phyloP scores from a whole-genome alignment of 495 filamentous ascomycete genomes.

The Viridothelium virens region DNA sequence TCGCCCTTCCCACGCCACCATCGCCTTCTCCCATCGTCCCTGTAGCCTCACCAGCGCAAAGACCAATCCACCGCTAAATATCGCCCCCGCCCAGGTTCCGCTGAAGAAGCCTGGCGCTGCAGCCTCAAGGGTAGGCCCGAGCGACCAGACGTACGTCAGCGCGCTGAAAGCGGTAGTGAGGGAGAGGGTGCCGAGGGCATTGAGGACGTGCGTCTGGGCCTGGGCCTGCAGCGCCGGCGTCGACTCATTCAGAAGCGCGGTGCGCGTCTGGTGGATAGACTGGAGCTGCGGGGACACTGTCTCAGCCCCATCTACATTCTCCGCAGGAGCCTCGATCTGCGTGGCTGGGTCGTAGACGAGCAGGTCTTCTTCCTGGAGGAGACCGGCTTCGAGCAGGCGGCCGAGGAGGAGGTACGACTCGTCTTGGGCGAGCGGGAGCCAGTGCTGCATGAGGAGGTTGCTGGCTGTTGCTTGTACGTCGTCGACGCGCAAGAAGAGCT shows the following conservation, averaged over 20 bases:
- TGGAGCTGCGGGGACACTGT: slow-evolving; percentile 34
- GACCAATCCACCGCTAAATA: slow-evolving; percentile 71
- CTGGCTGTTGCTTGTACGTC: slow-evolving; percentile 75
- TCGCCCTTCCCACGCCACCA: slow-evolving; percentile 63
- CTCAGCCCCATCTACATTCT: slow-evolving; percentile 11
- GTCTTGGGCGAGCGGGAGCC: slow-evolving; percentile 66
- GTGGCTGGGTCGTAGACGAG: slow-evolving; percentile 10
- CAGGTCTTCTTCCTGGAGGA: slow-evolving; percentile 29
- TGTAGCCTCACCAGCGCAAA: slow-evolving; percentile 70
- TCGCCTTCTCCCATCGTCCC: slow-evolving; percentile 64
- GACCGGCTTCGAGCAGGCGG: slow-evolving; percentile 62
- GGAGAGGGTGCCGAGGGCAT: slow-evolving; percentile 60
- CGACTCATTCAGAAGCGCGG: slow-evolving; percentile 50
- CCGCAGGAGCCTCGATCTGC: not conserved
- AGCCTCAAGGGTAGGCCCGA: slow-evolving; percentile 54
- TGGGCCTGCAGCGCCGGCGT: slow-evolving; percentile 71
- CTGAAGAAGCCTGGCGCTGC: not conserved
- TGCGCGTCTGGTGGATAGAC: slow-evolving; percentile 51
- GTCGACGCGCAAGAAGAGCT: slow-evolving; percentile 87
- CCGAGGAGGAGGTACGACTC: slow-evolving; percentile 74
- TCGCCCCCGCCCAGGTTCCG: slow-evolving; percentile 46
- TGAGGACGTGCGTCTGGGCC: slow-evolving; percentile 68
- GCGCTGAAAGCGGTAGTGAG: slow-evolving; percentile 56
- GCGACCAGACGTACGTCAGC: slow-evolving; percentile 58
- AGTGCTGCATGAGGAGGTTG: slow-evolving; percentile 65